Conservation (phyloP, 352 stramenopile genomes). For the Peronosclerospora sorghi region DNA sequence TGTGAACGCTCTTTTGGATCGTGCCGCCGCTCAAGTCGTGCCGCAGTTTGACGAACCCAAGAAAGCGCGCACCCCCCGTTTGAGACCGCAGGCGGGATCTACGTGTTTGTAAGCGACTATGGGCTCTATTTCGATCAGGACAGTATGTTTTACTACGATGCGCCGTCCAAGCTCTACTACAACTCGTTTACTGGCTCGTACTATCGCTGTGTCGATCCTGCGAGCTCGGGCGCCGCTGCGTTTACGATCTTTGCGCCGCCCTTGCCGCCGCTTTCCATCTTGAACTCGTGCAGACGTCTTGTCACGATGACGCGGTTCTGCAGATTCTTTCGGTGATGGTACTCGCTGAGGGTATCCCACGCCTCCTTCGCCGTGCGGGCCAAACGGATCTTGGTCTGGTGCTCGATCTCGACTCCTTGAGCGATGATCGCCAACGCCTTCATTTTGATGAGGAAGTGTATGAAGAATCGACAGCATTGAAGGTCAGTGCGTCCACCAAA, state of each 20-base stretch:
- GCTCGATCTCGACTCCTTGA: too few relatives aligned
- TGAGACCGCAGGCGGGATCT: conserved; percentile 65
- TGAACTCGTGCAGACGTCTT: too few relatives aligned
- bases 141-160: conserved; percentile 81
- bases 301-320: too few relatives aligned
- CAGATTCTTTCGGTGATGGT: too few relatives aligned
- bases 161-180: conserved; percentile 63
- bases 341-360: too few relatives aligned
- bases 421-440: too few relatives aligned
- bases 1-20: conserved; percentile 46
- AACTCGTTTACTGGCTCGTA: conserved; percentile 61
- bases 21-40: conserved; percentile 41
- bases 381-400: too few relatives aligned
- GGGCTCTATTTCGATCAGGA: conserved; percentile 72
- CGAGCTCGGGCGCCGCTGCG: conserved; percentile 10
- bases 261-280: too few relatives aligned
- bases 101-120: conserved; percentile 51
- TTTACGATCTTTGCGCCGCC: conserved; percentile 47
- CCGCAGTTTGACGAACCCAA: too few relatives aligned
- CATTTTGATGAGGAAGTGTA: conserved; percentile 35
- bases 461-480: conserved; percentile 7
- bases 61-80: too few relatives aligned
- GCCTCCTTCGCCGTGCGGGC: too few relatives aligned
- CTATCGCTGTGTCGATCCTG: conserved; percentile 29
- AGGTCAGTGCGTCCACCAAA: conserved; percentile 10